Percentiles rank a stretch among this genome's conserved stretches.
Conservation (phyloP, 345 rosid genomes). For the Passiflora organensis region DNA sequence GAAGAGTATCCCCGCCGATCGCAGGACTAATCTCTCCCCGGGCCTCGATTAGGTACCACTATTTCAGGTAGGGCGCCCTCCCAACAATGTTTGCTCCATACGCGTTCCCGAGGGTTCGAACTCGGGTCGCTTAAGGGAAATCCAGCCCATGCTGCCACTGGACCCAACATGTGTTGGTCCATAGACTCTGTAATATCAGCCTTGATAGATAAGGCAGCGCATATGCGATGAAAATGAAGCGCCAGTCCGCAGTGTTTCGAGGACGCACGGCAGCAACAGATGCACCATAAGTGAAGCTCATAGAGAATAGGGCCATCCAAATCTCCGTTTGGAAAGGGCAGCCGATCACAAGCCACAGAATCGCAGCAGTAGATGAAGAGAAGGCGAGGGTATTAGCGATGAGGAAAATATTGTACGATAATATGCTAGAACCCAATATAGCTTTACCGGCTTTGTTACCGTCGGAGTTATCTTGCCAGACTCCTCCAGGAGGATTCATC, state of each 20-base stretch:
- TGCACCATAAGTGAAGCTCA: not conserved
- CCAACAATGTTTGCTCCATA: too few relatives aligned
- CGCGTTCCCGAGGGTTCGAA: too few relatives aligned
- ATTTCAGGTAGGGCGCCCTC: too few relatives aligned
- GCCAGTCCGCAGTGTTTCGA: not conserved
- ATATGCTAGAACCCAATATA: not conserved
- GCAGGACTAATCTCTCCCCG: too few relatives aligned
- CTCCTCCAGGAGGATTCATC: constrained; percentile 18
- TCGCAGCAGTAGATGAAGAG: not conserved
- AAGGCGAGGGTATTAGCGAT: not conserved
- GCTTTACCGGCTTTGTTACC: constrained; percentile 1
- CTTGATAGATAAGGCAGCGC: not conserved
- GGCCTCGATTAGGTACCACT: too few relatives aligned
- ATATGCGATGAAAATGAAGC: not conserved
- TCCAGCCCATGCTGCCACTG: too few relatives aligned
- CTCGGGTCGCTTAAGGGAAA: too few relatives aligned
- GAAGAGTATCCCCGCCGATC: too few relatives aligned
- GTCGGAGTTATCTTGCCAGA: constrained; percentile 18
- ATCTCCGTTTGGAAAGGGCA: not conserved
- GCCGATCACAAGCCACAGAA: not conserved
- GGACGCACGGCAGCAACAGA: not conserved
- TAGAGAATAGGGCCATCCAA: not conserved
- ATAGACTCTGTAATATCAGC: not conserved
- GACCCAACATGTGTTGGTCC: too few relatives aligned
- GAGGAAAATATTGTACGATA: not conserved